Evolutionary conservation across 192 early-diverging fungal genomes (phyloP), one percentile per base, ranked within the genome.

Genomic region (Coemansia sp.): DNA sequence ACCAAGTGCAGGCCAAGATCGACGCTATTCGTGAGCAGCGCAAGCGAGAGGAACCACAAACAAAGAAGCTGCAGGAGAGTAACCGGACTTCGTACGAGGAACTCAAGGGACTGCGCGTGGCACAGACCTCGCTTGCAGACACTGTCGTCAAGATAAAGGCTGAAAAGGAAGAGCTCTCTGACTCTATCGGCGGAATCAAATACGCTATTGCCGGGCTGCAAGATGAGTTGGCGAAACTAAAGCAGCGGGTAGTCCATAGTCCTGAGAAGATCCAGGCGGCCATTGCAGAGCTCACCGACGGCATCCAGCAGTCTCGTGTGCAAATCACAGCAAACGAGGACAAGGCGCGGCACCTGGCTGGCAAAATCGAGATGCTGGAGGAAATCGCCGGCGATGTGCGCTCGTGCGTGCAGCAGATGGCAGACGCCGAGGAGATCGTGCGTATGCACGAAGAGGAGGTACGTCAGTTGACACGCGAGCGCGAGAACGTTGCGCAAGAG

Each of bases 191-290:
- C 53, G 19, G 71, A 3, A 64, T 71, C 15, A 79, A 73, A 53
- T 68, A 73, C 74, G 71, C 79, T 31, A 67, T 88, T 82, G 80
- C 87, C 39, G 40, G 71, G 61, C 25, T 87, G 74, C 79, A 74
- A 61, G 67, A 84, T 76, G 67, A 82, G 63, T 38, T 88, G 56
- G 53, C 65, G 39, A 42, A 85, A 22, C 74, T 93, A 3, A 83
- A 84, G 41, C 76, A 84, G 17, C 84, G 88, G 0, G 87, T 93
- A 22, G 90, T 93, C 37, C 86, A 88, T n/a, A 90, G 86, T 65
- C 92, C 92, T 1, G 92, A 90, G 69, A 88, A 89, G 73, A 76
- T 92, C 14, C 86, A 91, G 69, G 79, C 86, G 58, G 89, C 88
- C 24, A 77, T 93, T 24, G 42, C 57, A 3, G 89, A 93, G 59